These are phyloP conservation scores for Leucocoprinus leucothites DNA, from an alignment of 768 basidiomycete species.

Conservation along the genomic window DNA sequence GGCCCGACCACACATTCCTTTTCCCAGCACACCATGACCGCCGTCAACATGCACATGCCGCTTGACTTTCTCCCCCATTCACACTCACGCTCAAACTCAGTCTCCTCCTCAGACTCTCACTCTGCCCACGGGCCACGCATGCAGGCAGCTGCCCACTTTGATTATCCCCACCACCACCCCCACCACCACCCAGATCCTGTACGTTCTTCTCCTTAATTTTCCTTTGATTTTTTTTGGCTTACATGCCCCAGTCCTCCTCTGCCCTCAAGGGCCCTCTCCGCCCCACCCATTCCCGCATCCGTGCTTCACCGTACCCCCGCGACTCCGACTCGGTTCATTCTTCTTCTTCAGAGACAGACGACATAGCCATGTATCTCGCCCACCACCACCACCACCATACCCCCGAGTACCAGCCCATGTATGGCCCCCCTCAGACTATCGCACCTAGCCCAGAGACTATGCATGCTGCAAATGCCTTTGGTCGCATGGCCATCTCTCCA, in stretches of 20 bases:
- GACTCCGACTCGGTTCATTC: constrained; percentile 86
- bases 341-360: constrained; percentile 87
- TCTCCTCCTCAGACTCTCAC: constrained; percentile 74
- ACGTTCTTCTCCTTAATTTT: constrained; percentile 12
- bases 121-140: constrained; percentile 71
- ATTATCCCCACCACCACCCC: constrained; percentile 65
- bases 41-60: constrained; percentile 72
- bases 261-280: constrained; percentile 77
- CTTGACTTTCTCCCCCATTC: constrained; percentile 71
- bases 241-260: constrained; percentile 5
- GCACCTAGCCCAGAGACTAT: constrained; percentile 50
- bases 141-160: constrained; percentile 55
- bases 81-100: constrained; percentile 69
- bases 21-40: constrained; percentile 48
- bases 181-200: constrained; percentile 32
- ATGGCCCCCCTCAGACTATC: constrained; percentile 44
- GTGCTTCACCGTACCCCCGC: constrained; percentile 83
- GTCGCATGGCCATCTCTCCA: constrained; percentile 69
- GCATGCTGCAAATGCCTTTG: constrained; percentile 71
- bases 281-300: constrained; percentile 73
- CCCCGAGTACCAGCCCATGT: constrained; percentile 67
- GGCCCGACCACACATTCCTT: constrained; percentile 46
- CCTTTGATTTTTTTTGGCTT: constrained; percentile 29
- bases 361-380: constrained; percentile 73
- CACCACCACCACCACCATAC: constrained; percentile 41